Conservation (phyloP, 768 basidiomycete species). For the Hericium coralloides region DNA sequence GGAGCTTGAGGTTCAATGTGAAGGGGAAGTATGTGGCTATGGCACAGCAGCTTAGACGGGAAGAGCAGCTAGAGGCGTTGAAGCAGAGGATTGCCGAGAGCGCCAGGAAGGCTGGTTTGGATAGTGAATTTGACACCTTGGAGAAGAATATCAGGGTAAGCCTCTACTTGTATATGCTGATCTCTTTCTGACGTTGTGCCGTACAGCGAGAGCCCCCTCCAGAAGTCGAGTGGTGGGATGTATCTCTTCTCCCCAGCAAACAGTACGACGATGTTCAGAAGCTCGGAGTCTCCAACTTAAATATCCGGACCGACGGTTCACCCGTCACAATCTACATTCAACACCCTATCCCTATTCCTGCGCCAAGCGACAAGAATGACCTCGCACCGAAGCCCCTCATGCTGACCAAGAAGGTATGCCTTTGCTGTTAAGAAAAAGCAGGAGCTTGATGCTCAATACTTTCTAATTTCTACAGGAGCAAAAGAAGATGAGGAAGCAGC, state of each 20-base stretch:
- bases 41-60: slow-evolving; percentile 62
- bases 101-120: slow-evolving; percentile 88
- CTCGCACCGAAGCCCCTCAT: slow-evolving; percentile 76
- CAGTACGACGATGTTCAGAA: slow-evolving; percentile 63
- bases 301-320: slow-evolving; percentile 56
- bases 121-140: slow-evolving; percentile 84
- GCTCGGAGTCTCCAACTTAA: slow-evolving; percentile 45
- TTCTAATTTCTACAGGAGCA: slow-evolving; percentile 46
- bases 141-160: slow-evolving; percentile 84
- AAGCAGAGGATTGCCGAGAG: slow-evolving; percentile 91
- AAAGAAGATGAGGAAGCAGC: slow-evolving; percentile 94
- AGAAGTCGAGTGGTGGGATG: slow-evolving; percentile 97
- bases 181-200: background rate
- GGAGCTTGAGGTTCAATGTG: slow-evolving; percentile 77
- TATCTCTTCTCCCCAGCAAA: slow-evolving; percentile 69
- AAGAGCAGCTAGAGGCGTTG: slow-evolving; percentile 78
- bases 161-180: background rate
- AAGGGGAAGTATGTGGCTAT: slow-evolving; percentile 87
- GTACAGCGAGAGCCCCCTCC: slow-evolving; percentile 79
- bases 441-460: background rate
- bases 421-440: background rate
- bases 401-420: slow-evolving; percentile 76
- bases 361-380: slow-evolving; percentile 79
- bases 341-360: slow-evolving; percentile 94
- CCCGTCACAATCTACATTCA: slow-evolving; percentile 89